phyloP scores from a whole-genome alignment of 257 asterid species.

The Primulina eburnea region DNA sequence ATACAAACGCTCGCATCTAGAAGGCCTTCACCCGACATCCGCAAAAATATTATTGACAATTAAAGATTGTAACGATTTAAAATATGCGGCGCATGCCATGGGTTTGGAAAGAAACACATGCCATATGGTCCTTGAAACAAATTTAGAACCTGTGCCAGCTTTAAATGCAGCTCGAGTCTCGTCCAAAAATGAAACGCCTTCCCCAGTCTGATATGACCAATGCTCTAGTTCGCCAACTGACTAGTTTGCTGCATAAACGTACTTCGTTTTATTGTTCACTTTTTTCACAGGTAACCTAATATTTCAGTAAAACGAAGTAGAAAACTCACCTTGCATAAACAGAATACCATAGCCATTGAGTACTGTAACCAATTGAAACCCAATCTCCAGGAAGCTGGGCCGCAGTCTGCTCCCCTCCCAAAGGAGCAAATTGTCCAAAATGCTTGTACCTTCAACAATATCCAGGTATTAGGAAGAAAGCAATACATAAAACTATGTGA shows the following conservation, averaged over 20 bases:
- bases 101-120: not conserved
- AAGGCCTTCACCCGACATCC: conserved; percentile 18
- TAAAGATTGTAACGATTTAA: not conserved
- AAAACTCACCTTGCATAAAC: conserved; percentile 76
- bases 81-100: not conserved
- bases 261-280: not conserved
- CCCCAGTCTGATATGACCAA: conserved; percentile 86
- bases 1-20: conserved; percentile 25
- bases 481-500: not conserved
- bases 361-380: conserved; percentile 89
- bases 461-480: conserved; percentile 11
- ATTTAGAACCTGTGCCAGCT: not conserved
- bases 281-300: not conserved
- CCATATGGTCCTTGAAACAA: conserved; percentile 3
- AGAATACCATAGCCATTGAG: conserved; percentile 99
- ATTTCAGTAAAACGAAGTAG: not conserved
- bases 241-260: conserved; percentile 65
- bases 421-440: conserved; percentile 93
- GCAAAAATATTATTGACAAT: not conserved
- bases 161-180: conserved; percentile 88
- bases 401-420: conserved; percentile 98
- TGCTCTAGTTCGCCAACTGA: conserved; percentile 96
- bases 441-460: conserved; percentile 70
- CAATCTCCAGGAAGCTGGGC: conserved; percentile 99
- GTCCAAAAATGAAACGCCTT: conserved; percentile 84